Conservation (phyloP, 2,329 filamentous ascomycete species). For the Fulvia fulva region DNA sequence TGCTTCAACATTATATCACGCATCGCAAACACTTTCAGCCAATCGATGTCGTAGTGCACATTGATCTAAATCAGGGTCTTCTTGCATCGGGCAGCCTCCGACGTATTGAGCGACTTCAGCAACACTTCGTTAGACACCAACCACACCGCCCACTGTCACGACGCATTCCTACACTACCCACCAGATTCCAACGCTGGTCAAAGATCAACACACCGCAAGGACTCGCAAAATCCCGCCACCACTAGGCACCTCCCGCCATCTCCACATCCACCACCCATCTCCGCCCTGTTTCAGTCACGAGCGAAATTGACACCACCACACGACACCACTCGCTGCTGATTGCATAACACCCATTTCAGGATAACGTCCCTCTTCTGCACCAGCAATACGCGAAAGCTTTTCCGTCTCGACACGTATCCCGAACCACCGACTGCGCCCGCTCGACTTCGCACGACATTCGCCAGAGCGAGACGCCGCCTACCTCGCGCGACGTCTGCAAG, state of each 20-base stretch:
- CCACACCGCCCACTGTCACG: neutral
- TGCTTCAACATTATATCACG: neutral
- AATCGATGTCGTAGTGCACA: neutral
- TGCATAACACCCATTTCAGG: neutral
- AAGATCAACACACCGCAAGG: neutral
- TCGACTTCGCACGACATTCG: neutral
- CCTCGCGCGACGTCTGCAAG: conserved; percentile 5
- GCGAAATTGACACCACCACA: neutral
- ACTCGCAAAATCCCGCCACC: neutral
- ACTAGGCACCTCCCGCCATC: neutral
- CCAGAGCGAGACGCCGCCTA: conserved; percentile 5
- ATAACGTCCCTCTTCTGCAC: neutral
- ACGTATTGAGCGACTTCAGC: neutral
- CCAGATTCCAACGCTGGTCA: neutral
- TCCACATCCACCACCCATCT: neutral
- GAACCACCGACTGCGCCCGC: conserved; percentile 2
- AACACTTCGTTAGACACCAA: neutral
- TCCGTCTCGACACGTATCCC: too few relatives aligned
- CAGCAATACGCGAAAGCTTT: too few relatives aligned
- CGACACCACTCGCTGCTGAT: neutral
- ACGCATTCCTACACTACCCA: neutral
- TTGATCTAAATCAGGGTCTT: neutral
- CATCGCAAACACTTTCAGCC: neutral
- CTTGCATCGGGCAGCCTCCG: neutral
- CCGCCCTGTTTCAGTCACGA: neutral